Base-by-base conservation (phyloP, 305 asterid genomes). In the Fraxinus floribunda region DNA sequence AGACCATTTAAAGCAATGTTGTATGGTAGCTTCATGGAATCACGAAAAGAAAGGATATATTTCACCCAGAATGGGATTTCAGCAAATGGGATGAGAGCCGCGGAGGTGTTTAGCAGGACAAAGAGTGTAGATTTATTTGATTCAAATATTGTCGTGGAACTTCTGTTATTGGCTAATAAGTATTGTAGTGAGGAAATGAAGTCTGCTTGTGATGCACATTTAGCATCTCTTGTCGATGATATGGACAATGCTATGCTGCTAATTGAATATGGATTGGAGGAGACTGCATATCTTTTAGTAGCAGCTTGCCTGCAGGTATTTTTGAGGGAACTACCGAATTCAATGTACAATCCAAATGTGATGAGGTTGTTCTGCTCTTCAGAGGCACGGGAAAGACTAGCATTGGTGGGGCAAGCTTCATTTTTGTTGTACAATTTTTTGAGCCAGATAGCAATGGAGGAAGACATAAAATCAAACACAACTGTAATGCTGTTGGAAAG, bases 281-380 rank as follows among this genome's bases (percentile, higher is more conserved):
- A 95, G 87, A 86, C 87, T 46, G 94, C 98, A 7, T 86, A 93
- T 92, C 95, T 97, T 66, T 83, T 97, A 35, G 98, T 97, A 44
- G 98, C 97, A 13, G 95, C 99, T 75, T 97, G 99, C 86, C 83
- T 97, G 90, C 99, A 93, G 87, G 96, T 97, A 5, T 89, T 93
- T 84, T 85, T 97, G 72, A 90, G 99, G 88, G 99, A 94, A 78
- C 90, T 94, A 7, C 97, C 98, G 0, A 80, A 83, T 83, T 92
- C 93, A 16, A 85, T 97, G 89, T 93, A 89, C 71, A 89, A 86
- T 83, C 91, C 93, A 30, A 88, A 89, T 3, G 94, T 94, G 52
- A 82, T 82, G 78, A 91, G 77, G 74, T 74, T 92, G 66, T 92
- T 97, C 39, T 90, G 98, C 78, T 91, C 88, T 81, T 78, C 94